Evolutionary conservation across 495 filamentous ascomycete species (phyloP), one percentile per base, ranked within the genome.

Genomic region (Podospora conica): DNA sequence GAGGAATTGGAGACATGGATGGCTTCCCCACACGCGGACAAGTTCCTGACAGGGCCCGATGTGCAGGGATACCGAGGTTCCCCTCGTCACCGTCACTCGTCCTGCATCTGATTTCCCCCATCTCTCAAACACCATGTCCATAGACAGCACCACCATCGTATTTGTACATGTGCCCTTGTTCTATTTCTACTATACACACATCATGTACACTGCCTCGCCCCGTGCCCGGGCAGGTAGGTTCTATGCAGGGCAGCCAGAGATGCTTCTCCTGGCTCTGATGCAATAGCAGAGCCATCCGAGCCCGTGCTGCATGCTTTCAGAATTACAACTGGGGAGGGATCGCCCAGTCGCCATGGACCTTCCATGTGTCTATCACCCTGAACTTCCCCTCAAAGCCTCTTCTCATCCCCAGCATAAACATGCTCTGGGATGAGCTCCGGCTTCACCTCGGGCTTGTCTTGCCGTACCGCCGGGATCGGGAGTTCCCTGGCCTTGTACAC

Each of bases 401-500:
- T 48, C 5, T 48, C 10, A 31, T 31, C 6, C 15, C 6, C 7
- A 1, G n/a, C 40, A 18, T 48, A 18, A 9, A n/a, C 40, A 48
- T 12, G 40, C 40, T 48, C 40, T 18, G 15, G 15, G 2, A 48
- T 48, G 5, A 48, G 40, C 18, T 48, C 40, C 40, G 40, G 40
- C 15, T 6, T 15, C 40, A 48, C 40, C 18, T 48, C 40, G 40
- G 15, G 2, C 40, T n/a, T 33, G 12, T 48, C 40, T 48, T 18
- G 0, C 40, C 40, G 40, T 8, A 48, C 40, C 40, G 40, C 40
- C 40, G 40, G 40, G 18, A 48, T 48, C 15, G 40, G 40, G 40
- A 48, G 40, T 48, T n/a, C 40, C 40, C 40, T 48, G 40, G 40
- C 40, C 5, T 48, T 18, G 59, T 78, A 67, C 18, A 80, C 73